These are phyloP conservation scores for Neofusicoccum cordaticola DNA, from an alignment of 2,329 filamentous ascomycete genomes.

Conservation along the genomic window DNA sequence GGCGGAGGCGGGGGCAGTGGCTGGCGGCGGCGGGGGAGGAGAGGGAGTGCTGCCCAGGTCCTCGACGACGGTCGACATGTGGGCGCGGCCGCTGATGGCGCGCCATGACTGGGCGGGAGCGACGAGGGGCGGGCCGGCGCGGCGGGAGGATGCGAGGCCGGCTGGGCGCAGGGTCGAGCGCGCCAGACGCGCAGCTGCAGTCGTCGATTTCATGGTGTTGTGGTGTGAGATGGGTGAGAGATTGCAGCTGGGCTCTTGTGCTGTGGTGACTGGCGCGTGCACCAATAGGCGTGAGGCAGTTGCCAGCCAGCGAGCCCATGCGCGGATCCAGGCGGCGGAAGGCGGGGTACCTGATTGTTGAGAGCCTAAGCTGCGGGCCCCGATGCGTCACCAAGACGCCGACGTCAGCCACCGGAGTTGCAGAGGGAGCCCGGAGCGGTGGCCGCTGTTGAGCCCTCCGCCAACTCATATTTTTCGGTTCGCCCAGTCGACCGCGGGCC, in stretches of 20 bases:
- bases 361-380: background rate
- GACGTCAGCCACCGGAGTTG: background rate
- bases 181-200: background rate
- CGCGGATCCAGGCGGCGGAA: background rate
- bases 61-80: conserved; percentile 17
- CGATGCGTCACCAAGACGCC: background rate
- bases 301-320: background rate
- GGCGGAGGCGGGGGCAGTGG: background rate
- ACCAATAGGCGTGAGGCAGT: background rate
- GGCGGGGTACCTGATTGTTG: conserved; percentile 10
- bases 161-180: background rate
- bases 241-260: background rate
- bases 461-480: background rate
- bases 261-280: background rate
- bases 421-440: background rate
- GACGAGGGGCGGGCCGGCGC: background rate
- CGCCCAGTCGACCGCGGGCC: background rate
- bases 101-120: background rate
- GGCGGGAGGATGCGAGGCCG: background rate
- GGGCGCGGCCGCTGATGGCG: conserved; percentile 1
- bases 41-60: conserved; percentile 4
- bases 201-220: background rate
- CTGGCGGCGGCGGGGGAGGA: conserved; percentile 5
- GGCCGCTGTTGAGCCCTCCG: background rate
- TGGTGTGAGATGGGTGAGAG: background rate